These are phyloP conservation scores for Globisporangium lucens DNA, from an alignment of 352 stramenopile species.

Conservation along the genomic window DNA sequence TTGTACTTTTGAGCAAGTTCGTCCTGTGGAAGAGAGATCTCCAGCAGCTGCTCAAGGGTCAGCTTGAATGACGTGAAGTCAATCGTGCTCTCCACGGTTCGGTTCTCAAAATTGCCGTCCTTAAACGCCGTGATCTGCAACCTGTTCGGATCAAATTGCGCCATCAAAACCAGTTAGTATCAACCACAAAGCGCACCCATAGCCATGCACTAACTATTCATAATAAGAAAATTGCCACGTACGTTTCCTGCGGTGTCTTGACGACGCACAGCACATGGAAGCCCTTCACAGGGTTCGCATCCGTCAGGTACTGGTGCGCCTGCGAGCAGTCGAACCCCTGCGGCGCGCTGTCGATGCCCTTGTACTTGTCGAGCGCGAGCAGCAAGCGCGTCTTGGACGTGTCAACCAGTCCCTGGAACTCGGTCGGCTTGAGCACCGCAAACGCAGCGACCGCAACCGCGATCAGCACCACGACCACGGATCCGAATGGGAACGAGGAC, in stretches of 20 bases:
- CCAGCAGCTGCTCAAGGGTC: constrained; percentile 36
- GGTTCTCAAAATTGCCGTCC: constrained; percentile 38
- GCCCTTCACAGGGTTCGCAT: constrained; percentile 54
- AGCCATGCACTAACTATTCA: neutral
- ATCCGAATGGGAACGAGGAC: constrained; percentile 12
- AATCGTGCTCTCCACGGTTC: constrained; percentile 29
- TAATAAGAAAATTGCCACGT: constrained; percentile 11
- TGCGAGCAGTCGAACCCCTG: constrained; percentile 30
- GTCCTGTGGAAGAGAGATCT: constrained; percentile 29
- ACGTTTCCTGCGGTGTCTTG: constrained; percentile 40
- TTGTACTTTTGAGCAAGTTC: constrained; percentile 49
- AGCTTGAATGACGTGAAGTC: constrained; percentile 35
- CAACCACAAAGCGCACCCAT: neutral
- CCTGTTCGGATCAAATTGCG: constrained; percentile 18
- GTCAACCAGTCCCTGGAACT: constrained; percentile 15
- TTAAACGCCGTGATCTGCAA: constrained; percentile 53
- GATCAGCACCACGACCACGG: constrained; percentile 18
- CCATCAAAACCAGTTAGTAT: constrained; percentile 5
- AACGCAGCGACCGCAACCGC: constrained; percentile 17
- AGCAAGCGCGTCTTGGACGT: constrained; percentile 18
- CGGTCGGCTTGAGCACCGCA: constrained; percentile 8
- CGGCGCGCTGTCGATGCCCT: constrained; percentile 14
- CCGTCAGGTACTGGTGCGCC: constrained; percentile 48
- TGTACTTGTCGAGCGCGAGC: constrained; percentile 12
- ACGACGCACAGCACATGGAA: constrained; percentile 72